Evolutionary conservation across 1,284 basidiomycete species (phyloP), one percentile per base, ranked within the genome.

Genomic region (Leccinum insolens): DNA sequence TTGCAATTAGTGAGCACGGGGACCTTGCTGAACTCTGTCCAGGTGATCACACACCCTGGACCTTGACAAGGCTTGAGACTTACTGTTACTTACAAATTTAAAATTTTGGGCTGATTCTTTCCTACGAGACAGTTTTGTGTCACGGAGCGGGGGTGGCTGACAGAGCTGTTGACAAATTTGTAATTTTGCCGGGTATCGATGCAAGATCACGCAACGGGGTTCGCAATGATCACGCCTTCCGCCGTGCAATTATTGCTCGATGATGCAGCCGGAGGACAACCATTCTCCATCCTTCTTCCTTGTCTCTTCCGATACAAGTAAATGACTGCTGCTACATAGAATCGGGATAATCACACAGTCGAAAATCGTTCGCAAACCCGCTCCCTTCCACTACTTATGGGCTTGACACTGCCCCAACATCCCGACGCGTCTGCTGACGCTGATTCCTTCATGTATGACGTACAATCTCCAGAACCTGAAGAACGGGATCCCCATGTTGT

Each of bases 401-500:
- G 78, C 63, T 67, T 78, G 22, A 68, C 76, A 4, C 74, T 80
- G 58, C 76, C 77, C 6, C 78, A 80, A 46, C 77, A 75, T 70
- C 72, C 75, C 62, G 66, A 75, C 17, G 70, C 74, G 41, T 59
- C 64, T 52, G 59, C 57, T 67, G 66, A 65, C 17, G 28, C 55
- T 67, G 37, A 25, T 15, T n/a, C 39, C 11, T 11, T 55, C 2
- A 34, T 11, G 22, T 52, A 34, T 6, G 59, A 62, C 25, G 7
- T 41, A 22, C 55, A 52, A 12, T 28, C 20, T 17, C 46, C 61
- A 3, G 68, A 57, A n/a, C 64, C 64, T 41, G 52, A 70, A 39
- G 67, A 75, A 65, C 69, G 70, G 55, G 83, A 91, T 72, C 88
- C 88, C 15, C 92, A 93, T 75, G 76, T 82, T 41, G 72, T 89